Conservation (phyloP, 257 asterid species). For the Solanum lycopersicoides region DNA sequence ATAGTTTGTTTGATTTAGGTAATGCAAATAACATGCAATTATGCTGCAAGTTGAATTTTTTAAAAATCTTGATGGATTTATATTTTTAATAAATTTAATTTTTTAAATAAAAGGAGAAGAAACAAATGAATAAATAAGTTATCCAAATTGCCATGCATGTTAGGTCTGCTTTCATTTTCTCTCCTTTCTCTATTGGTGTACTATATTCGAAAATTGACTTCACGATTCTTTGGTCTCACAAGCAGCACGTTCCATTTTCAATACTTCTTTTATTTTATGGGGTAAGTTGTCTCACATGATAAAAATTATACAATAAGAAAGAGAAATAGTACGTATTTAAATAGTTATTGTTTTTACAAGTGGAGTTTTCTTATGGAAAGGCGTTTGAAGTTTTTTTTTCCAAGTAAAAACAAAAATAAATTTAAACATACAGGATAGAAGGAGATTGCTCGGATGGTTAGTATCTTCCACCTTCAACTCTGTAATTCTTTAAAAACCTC, state of each 20-base stretch:
- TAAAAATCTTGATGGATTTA: not conserved
- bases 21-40: not conserved
- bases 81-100: fast-evolving
- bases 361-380: not conserved
- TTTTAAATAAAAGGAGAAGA: not conserved
- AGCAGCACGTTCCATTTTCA: not conserved
- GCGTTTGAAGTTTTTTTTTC: not conserved
- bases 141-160: not conserved
- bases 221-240: not conserved
- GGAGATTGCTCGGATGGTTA: too few relatives aligned
- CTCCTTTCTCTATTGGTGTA: not conserved
- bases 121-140: not conserved
- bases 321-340: too few relatives aligned
- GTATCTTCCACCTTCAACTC: too few relatives aligned
- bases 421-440: too few relatives aligned
- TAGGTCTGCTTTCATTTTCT: not conserved
- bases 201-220: not conserved
- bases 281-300: not conserved
- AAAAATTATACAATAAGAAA: too few relatives aligned
- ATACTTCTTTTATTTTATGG: not conserved
- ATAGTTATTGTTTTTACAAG: not conserved
- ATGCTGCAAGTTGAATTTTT: not conserved
- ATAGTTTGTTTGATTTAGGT: not conserved
- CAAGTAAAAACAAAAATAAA: not conserved
- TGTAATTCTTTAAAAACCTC: not conserved